Conservation (phyloP, 225 moss, liverwort and hornwort genomes). For the Bryum argenteum region DNA sequence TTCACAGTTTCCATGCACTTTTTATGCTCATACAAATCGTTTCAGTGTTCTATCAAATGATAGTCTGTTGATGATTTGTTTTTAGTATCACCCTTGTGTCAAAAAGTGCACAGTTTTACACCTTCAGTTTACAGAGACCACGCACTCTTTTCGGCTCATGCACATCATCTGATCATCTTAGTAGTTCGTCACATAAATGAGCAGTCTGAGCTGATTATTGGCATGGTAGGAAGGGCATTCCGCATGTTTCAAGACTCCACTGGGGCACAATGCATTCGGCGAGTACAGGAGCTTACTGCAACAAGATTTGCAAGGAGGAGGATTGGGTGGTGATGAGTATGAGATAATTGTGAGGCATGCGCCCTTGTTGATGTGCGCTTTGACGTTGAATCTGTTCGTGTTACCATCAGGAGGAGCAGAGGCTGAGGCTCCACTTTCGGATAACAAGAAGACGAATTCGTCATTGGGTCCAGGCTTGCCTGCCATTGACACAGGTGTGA, state of each 20-base stretch:
- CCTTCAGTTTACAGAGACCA: no score
- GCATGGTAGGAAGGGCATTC: conserved; percentile 77
- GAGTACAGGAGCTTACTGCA: conserved; percentile 82
- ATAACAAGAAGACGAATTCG: conserved; percentile 42
- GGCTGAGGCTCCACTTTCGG: conserved; percentile 75
- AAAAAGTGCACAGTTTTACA: no score
- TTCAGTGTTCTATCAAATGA: not conserved
- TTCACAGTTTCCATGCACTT: not conserved
- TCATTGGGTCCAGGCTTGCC: conserved; percentile 84
- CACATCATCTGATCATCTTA: no score
- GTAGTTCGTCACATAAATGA: no score
- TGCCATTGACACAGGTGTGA: conserved; percentile 66
- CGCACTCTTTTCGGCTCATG: no score
- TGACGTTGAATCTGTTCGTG: conserved; percentile 80
- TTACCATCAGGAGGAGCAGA: conserved; percentile 86
- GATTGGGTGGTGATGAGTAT: conserved; percentile 41
- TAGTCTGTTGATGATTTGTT: no score
- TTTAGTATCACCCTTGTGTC: no score
- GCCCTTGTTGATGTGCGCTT: conserved; percentile 78
- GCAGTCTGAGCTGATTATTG: no score
- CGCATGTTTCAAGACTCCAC: conserved; percentile 80
- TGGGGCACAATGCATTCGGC: conserved; percentile 83
- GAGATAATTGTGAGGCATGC: conserved; percentile 65
- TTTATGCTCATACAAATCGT: not conserved
- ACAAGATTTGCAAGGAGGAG: conserved; percentile 62